Base-by-base conservation (phyloP, 768 basidiomycete species). In the Leucogyrophana mollusca region DNA sequence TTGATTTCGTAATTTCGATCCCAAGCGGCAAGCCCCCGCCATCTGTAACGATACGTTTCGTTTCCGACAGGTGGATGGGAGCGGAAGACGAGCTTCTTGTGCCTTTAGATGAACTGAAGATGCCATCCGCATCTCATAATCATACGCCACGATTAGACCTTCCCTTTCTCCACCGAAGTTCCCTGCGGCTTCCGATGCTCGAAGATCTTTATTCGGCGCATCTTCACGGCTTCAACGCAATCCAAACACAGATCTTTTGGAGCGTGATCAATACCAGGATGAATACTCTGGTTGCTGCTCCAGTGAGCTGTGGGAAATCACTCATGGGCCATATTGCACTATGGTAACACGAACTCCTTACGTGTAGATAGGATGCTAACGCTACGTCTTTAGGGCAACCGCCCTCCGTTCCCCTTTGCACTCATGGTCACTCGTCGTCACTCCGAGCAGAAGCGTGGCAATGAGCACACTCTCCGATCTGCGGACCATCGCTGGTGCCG, bases 201-300 rank as follows among this genome's bases (percentile, higher is more conserved):
- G 70, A 75, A 54, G 64, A 70, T 16, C 48, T 74, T 2, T 76
- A 85, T 52, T 62, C 73, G 11, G 58, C 65, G 2, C 73, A 67
- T 35, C 51, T 86, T 21, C 71, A 68, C 18, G 73, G 76, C 23
- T 75, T 98, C 61, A 96, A 93, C 56, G 80, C 83, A 1, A 82
- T 96, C 2, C 96, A 99, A 60, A 90, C 88, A 0, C 95, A 98
- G 52, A 72, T 79, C 6, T 90, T 89, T 62, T 98, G 95, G 91
- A 80, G 82, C 33, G 55, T 89, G 13, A 68, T 84, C 42, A 80
- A 84, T 57, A 86, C 90, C 3, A 70, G 73, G 33, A 62, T 71
- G 25, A 89, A 94, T 59, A 64, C 82, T 3, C 66, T 97, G 23
- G 54, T 96, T 9, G 87, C 85, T 55, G 88, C 85, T 1, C 94